These are phyloP conservation scores for Irpex rosettiformis DNA, from an alignment of 1,284 basidiomycete species.

Conservation along the genomic window DNA sequence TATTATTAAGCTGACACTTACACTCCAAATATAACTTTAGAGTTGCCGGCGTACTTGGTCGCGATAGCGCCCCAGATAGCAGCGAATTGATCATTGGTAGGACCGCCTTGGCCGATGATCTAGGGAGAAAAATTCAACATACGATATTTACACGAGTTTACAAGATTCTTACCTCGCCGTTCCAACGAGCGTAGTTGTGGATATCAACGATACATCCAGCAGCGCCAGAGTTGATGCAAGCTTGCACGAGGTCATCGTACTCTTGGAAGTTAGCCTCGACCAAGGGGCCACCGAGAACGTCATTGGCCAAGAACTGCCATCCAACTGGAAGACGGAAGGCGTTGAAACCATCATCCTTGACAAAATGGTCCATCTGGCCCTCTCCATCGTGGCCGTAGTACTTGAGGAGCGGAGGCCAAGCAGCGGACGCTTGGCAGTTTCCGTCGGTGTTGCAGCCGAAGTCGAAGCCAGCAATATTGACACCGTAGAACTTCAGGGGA, in stretches of 20 bases:
- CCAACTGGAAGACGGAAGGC: slow-evolving; percentile 50
- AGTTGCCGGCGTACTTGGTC: slow-evolving; percentile 43
- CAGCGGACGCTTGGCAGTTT: slow-evolving; percentile 35
- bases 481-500: slow-evolving; percentile 27
- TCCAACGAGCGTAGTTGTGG: slow-evolving; percentile 57
- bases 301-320: slow-evolving; percentile 53
- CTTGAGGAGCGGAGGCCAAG: slow-evolving; percentile 41
- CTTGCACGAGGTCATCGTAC: slow-evolving; percentile 52
- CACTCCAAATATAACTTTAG: slow-evolving; percentile 54
- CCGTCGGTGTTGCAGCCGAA: slow-evolving; percentile 44
- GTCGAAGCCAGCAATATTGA: slow-evolving; percentile 49
- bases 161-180: slow-evolving; percentile 33
- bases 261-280: slow-evolving; percentile 42
- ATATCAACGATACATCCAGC: slow-evolving; percentile 51
- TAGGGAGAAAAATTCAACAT: slow-evolving; percentile 14
- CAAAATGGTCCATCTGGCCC: slow-evolving; percentile 57
- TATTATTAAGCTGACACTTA: slow-evolving; percentile 21
- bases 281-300: slow-evolving; percentile 39
- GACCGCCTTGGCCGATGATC: slow-evolving; percentile 61
- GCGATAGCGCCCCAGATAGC: slow-evolving; percentile 52
- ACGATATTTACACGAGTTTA: neutral
- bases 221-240: slow-evolving; percentile 37
- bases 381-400: slow-evolving; percentile 46
- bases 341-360: slow-evolving; percentile 45
- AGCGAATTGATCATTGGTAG: slow-evolving; percentile 53